Evolutionary conservation across 768 basidiomycete species (phyloP).

Genomic region (Stropharia rugosoannulata): DNA sequence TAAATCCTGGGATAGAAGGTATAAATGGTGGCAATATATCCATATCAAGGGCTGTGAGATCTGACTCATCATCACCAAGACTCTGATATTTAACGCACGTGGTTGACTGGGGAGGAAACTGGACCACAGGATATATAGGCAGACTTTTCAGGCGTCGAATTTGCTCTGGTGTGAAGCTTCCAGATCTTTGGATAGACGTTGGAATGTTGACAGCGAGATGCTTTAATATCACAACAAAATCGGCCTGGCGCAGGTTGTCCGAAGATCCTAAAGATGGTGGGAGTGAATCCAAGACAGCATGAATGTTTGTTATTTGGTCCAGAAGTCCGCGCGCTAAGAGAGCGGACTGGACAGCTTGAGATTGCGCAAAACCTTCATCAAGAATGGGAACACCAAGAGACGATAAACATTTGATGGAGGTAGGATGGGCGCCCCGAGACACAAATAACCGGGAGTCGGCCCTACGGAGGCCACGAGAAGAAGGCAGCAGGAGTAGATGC

Average conservation of each 20-base stretch:
- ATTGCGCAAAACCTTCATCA: slow-evolving; percentile 20
- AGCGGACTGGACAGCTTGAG: slow-evolving; percentile 14
- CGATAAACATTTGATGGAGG: slow-evolving; percentile 19
- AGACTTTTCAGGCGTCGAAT: slow-evolving; percentile 16
- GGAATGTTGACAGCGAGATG: slow-evolving; percentile 10
- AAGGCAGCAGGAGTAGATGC: slow-evolving; percentile 31
- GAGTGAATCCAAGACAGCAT: slow-evolving; percentile 29
- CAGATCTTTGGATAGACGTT: slow-evolving; percentile 1
- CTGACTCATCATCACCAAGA: background rate
- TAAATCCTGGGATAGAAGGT: background rate
- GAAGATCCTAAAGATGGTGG: background rate
- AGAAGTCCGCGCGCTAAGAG: slow-evolving; percentile 17
- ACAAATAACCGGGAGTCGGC: slow-evolving; percentile 27
- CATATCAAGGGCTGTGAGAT: background rate
- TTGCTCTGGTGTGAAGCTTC: slow-evolving; percentile 7
- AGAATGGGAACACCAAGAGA: slow-evolving; percentile 33
- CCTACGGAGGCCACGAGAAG: slow-evolving; percentile 25
- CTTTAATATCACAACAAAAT: slow-evolving; percentile 10
- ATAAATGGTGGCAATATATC: background rate
- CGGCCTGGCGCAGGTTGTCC: slow-evolving; percentile 4
- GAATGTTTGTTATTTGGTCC: slow-evolving; percentile 24
- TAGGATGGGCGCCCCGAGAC: slow-evolving; percentile 18
- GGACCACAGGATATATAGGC: slow-evolving; percentile 28
- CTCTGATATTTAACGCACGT: slow-evolving; percentile 2
- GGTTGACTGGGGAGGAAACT: slow-evolving; percentile 5